These are phyloP conservation scores for Coniosporium apollinis DNA, from an alignment of 495 filamentous ascomycete species.

Conservation along the genomic window DNA sequence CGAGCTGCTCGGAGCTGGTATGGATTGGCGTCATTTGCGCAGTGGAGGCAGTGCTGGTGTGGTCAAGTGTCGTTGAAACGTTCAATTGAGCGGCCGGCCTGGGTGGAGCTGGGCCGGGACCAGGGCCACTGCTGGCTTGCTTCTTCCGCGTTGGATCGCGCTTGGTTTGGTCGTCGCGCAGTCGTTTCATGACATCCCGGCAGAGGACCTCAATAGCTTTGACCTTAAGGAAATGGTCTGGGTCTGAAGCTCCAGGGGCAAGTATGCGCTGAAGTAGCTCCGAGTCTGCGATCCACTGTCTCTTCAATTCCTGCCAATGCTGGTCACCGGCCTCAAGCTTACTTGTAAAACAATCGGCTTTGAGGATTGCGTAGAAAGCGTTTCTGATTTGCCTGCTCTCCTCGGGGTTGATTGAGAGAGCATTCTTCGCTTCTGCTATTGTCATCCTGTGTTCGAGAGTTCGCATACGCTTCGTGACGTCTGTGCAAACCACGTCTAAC, in stretches of 20 bases:
- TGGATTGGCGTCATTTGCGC: not conserved
- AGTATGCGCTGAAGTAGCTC: constrained; percentile 40
- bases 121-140: constrained; percentile 18
- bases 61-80: not conserved
- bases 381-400: constrained; percentile 48
- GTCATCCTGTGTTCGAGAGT: constrained; percentile 44
- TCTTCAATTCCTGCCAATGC: constrained; percentile 54
- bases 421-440: constrained; percentile 55
- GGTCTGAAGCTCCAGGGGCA: constrained; percentile 35
- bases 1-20: not conserved
- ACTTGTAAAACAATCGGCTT: constrained; percentile 52
- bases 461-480: constrained; percentile 67
- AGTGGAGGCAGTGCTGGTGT: constrained; percentile 1
- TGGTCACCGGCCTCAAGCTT: constrained; percentile 55
- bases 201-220: constrained; percentile 55
- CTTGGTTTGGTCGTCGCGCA: constrained; percentile 48
- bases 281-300: constrained; percentile 46
- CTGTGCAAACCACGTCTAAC: constrained; percentile 62
- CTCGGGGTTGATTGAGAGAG: constrained; percentile 54
- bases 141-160: constrained; percentile 38
- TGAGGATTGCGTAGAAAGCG: constrained; percentile 49
- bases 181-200: constrained; percentile 58
- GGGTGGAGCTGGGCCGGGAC: constrained; percentile 12
- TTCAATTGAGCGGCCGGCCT: not conserved
- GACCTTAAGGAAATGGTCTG: constrained; percentile 36